These are phyloP conservation scores for Ophiorrhiza pumila DNA, from an alignment of 257 asterid species.

Conservation along the genomic window DNA sequence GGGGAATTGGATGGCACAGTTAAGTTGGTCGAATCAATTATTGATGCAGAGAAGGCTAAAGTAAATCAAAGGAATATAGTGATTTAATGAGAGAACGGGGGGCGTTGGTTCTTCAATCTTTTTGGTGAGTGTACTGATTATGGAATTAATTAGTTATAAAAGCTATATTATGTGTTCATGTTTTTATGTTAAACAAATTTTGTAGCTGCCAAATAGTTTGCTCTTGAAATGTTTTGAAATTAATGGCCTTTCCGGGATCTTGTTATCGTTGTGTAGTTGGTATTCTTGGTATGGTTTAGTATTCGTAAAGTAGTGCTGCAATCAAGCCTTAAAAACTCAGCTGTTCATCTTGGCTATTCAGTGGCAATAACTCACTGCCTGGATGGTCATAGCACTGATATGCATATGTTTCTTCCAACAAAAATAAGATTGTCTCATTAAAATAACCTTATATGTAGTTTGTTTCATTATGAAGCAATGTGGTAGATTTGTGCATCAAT, in stretches of 20 bases:
- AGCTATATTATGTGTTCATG: not conserved
- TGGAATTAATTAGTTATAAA: not conserved
- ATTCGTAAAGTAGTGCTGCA: not conserved
- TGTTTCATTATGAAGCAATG: not conserved
- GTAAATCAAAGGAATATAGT: constrained; percentile 57
- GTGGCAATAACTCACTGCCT: not conserved
- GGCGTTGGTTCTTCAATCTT: not conserved
- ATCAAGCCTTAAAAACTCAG: not conserved
- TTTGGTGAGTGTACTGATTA: not conserved
- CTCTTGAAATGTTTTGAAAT: not conserved
- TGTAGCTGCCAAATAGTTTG: not conserved
- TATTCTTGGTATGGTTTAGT: not conserved
- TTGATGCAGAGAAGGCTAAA: constrained; percentile 93
- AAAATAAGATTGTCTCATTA: not conserved
- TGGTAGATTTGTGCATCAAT: not conserved
- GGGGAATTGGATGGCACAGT: constrained; percentile 83
- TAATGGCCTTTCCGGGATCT: not conserved
- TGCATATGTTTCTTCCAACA: not conserved
- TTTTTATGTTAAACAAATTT: not conserved
- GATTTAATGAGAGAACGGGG: constrained; percentile 32
- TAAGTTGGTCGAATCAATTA: constrained; percentile 65
- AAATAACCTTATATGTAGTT: not conserved
- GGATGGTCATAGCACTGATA: not conserved
- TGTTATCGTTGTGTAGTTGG: not conserved
- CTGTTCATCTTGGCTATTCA: not conserved